These are phyloP conservation scores for Phoma sp. DNA, from an alignment of 2,329 filamentous ascomycete species.

Conservation along the genomic window DNA sequence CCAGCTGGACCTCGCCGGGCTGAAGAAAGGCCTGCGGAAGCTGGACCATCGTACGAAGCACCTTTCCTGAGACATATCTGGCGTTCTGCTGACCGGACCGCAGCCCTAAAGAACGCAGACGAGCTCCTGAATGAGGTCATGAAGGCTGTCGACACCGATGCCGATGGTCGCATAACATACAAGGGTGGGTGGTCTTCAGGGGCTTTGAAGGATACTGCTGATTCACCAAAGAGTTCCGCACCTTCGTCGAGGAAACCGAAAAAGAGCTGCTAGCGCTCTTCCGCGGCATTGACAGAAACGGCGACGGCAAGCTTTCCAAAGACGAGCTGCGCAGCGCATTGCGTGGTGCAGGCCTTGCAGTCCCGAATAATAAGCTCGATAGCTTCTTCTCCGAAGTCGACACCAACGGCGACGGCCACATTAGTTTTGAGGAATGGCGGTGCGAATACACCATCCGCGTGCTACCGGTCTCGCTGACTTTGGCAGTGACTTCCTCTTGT, in stretches of 20 bases:
- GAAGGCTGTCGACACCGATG: conserved; percentile 80
- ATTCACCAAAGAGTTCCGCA: conserved; percentile 75
- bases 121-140: conserved; percentile 81
- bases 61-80: not conserved
- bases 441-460: conserved; percentile 57
- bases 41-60: conserved; percentile 83
- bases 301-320: conserved; percentile 85
- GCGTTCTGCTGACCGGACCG: conserved; percentile 30
- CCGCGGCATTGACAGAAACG: conserved; percentile 81
- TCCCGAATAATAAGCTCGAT: conserved; percentile 77
- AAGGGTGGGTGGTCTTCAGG: conserved; percentile 63
- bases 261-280: conserved; percentile 82
- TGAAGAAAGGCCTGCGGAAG: conserved; percentile 82
- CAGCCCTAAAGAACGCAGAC: conserved; percentile 89
- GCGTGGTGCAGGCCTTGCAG: conserved; percentile 74
- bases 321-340: conserved; percentile 83
- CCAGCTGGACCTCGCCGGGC: conserved; percentile 80
- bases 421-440: conserved; percentile 97
- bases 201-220: conserved; percentile 20
- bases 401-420: conserved; percentile 81
- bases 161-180: conserved; percentile 89
- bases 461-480: conserved; percentile 18
- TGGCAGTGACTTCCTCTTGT: conserved; percentile 82
- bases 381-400: conserved; percentile 92
- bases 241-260: conserved; percentile 87